Percentiles rank a stretch among this genome's conserved stretches.
Conservation (phyloP, 768 basidiomycete species). For the Paxillus rubicundulus region DNA sequence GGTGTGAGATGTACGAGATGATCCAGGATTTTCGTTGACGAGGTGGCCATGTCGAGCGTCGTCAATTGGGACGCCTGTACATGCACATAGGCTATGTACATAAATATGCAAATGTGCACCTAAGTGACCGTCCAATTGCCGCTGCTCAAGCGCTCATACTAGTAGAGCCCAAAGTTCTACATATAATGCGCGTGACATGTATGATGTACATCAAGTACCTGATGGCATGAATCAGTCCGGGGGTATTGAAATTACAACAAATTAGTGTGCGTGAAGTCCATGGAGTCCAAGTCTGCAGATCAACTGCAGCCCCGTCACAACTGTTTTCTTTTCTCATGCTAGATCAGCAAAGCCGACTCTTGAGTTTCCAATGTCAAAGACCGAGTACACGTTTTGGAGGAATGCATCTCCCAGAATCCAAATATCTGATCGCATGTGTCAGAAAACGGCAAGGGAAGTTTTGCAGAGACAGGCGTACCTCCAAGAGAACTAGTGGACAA, state of each 20-base stretch:
- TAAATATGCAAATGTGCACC: not conserved
- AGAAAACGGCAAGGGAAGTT: not conserved
- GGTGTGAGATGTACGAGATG: slow-evolving; percentile 74
- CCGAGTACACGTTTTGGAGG: slow-evolving; percentile 45
- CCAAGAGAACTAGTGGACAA: slow-evolving; percentile 12
- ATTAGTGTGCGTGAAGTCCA: not conserved
- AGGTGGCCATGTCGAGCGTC: slow-evolving; percentile 18
- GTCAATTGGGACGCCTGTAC: not conserved
- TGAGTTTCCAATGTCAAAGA: slow-evolving; percentile 40
- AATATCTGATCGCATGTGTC: slow-evolving; percentile 12
- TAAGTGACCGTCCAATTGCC: slow-evolving; percentile 1
- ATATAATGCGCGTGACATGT: too few species aligned
- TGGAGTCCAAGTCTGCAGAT: not conserved
- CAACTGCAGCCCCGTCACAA: not conserved
- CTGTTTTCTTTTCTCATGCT: slow-evolving; percentile 12
- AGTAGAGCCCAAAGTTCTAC: too few species aligned
- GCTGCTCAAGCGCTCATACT: not conserved
- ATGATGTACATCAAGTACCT: too few species aligned
- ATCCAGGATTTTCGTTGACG: slow-evolving; percentile 50
- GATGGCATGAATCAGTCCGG: not conserved
- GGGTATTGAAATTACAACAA: too few species aligned
- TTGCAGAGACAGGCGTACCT: slow-evolving; percentile 14
- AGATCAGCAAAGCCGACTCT: slow-evolving; percentile 42
- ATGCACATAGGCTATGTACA: not conserved
- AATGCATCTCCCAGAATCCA: slow-evolving; percentile 42